Evolutionary conservation across 164 flowering plant species (phyloP).

Genomic region (Amborella trichopoda): DNA sequence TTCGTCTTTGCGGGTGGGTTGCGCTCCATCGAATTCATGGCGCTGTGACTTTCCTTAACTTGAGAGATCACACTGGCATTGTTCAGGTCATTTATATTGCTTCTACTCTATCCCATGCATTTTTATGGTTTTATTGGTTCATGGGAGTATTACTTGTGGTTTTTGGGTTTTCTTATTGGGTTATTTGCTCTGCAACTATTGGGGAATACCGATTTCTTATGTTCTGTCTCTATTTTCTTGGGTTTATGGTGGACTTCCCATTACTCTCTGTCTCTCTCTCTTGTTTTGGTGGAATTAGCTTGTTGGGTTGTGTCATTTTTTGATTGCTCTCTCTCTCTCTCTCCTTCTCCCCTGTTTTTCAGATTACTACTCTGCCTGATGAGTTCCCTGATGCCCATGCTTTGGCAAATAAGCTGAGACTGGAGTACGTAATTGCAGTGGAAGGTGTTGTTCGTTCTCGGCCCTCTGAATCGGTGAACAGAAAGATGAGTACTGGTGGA

Average conservation of each 20-base stretch:
- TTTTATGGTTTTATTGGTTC: no score
- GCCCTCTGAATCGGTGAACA: slow-evolving; percentile 63
- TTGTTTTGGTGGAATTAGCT: neutral
- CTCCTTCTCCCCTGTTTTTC: neutral
- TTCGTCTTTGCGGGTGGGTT: slow-evolving; percentile 91
- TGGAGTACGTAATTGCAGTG: slow-evolving; percentile 77
- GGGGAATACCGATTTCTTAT: no score
- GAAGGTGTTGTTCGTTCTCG: slow-evolving; percentile 76
- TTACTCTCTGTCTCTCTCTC: neutral
- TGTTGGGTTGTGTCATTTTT: neutral
- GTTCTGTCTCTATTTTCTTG: no score
- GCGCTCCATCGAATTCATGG: slow-evolving; percentile 89
- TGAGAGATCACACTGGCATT: slow-evolving; percentile 81
- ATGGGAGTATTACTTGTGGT: no score
- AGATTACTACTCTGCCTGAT: slow-evolving; percentile 79
- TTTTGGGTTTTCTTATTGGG: no score
- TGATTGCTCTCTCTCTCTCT: neutral
- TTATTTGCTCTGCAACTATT: no score
- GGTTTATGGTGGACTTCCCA: no score
- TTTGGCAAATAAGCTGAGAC: slow-evolving; percentile 49
- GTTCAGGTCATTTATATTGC: slow-evolving; percentile 41
- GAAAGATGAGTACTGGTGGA: slow-evolving; percentile 76
- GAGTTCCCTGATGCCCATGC: slow-evolving; percentile 75
- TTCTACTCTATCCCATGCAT: neutral
- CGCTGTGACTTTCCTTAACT: slow-evolving; percentile 77